Conservation (phyloP, 768 basidiomycete genomes). For the Antrodiella citrinella region DNA sequence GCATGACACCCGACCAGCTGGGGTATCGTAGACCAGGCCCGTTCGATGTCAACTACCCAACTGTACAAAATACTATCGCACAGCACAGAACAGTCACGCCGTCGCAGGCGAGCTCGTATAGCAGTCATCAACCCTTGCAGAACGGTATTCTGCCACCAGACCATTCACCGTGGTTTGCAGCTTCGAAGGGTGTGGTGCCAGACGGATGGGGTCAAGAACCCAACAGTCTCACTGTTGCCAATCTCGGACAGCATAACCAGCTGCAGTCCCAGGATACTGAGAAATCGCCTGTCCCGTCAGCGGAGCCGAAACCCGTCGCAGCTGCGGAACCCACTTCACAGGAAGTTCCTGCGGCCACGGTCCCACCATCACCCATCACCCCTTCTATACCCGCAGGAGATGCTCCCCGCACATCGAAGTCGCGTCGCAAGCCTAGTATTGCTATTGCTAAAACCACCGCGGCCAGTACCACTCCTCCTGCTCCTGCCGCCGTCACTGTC, state of each 20-base stretch:
- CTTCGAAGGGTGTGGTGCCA: conserved; percentile 37
- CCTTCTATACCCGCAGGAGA: conserved; percentile 5
- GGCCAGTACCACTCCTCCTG: conserved; percentile 2
- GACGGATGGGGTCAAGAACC: conserved; percentile 20
- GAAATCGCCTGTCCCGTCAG: not conserved
- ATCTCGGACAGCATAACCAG: conserved; percentile 52
- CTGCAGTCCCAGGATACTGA: conserved; percentile 28
- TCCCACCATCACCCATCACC: not conserved
- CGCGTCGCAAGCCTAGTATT: conserved; percentile 12
- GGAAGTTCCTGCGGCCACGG: conserved; percentile 6
- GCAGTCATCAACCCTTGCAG: conserved; percentile 4
- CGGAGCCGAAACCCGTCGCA: conserved; percentile 5
- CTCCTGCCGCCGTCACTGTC: conserved; percentile 6
- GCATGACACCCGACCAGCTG: conserved; percentile 12
- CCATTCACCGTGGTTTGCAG: conserved; percentile 48
- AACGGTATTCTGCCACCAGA: conserved; percentile 23
- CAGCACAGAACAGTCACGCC: conserved; percentile 13
- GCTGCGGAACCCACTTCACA: conserved; percentile 5
- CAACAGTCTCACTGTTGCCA: conserved; percentile 44
- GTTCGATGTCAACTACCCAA: conserved; percentile 38
- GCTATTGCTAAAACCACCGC: not conserved
- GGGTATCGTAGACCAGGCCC: conserved; percentile 26
- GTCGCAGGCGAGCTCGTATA: conserved; percentile 11
- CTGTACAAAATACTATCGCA: conserved; percentile 28
- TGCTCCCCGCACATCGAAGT: conserved; percentile 6